phyloP scores from a whole-genome alignment of 768 basidiomycete species.

The Leucosporidium creatinivorum region DNA sequence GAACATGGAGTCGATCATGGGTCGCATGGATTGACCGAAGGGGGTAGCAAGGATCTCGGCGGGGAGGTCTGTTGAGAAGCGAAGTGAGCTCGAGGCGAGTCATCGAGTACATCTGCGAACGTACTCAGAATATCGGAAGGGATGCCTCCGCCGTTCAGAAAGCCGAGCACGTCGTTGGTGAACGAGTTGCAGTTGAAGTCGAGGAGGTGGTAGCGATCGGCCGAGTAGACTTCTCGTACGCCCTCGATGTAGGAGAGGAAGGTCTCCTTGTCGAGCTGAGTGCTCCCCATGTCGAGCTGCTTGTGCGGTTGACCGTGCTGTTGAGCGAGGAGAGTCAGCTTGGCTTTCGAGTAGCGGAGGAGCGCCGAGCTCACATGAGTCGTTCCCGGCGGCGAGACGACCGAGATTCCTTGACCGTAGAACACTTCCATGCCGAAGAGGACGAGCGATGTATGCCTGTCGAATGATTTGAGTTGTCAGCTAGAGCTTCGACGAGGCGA shows the following conservation, averaged over 20 bases:
- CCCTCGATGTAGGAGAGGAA: constrained; percentile 75
- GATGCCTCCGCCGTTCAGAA: constrained; percentile 29
- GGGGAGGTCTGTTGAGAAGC: constrained; percentile 37
- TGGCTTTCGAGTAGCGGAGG: not conserved
- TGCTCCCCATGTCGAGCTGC: constrained; percentile 67
- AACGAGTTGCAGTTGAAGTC: constrained; percentile 37
- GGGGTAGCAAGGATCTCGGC: constrained; percentile 47
- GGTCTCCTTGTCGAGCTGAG: constrained; percentile 71
- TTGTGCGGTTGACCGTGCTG: constrained; percentile 71
- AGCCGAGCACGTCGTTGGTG: constrained; percentile 35
- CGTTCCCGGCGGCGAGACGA: constrained; percentile 58
- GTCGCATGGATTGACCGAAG: constrained; percentile 69
- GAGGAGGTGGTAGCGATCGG: constrained; percentile 22
- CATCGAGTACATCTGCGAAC: constrained; percentile 2
- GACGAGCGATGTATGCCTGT: constrained; percentile 88
- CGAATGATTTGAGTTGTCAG: not conserved
- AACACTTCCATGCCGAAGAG: constrained; percentile 78
- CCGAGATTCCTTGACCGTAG: constrained; percentile 78
- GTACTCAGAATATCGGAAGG: constrained; percentile 31
- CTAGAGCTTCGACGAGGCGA: not conserved
- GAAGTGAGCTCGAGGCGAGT: not conserved
- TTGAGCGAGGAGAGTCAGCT: not conserved
- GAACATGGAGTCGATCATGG: constrained; percentile 88
- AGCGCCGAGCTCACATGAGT: constrained; percentile 60
- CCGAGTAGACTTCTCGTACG: constrained; percentile 60